Conservation (phyloP, 129 eudicot genomes). For the Gnaphalium uliginosum region DNA sequence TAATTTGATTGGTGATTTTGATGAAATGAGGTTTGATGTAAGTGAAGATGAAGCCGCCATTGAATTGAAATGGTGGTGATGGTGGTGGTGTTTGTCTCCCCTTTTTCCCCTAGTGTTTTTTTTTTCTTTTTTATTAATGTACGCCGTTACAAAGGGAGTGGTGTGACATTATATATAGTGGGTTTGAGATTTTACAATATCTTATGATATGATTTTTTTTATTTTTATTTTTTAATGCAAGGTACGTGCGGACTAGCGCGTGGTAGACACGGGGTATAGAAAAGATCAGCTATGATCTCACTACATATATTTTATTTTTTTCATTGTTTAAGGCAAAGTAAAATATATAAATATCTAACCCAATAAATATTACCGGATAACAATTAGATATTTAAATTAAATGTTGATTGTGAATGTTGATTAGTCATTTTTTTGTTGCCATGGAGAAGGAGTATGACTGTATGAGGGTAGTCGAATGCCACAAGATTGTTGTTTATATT, state of each 20-base stretch:
- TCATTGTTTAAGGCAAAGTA: no score
- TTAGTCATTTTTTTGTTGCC: no score
- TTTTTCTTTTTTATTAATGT: constrained; percentile 1
- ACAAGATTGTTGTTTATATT: no score
- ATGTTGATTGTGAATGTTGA: no score
- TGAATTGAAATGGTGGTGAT: not conserved
- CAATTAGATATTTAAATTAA: no score
- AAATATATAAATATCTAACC: no score
- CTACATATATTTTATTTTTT: no score
- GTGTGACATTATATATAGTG: constrained; percentile 27
- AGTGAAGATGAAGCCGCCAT: constrained; percentile 4
- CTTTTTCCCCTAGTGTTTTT: not conserved
- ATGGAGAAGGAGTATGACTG: no score
- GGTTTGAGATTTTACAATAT: not conserved
- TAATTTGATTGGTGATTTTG: not conserved
- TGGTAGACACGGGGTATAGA: not conserved
- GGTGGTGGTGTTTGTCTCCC: not conserved
- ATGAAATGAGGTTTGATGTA: not conserved
- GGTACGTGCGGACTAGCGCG: not conserved
- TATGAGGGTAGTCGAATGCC: no score
- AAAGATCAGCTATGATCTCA: no score
- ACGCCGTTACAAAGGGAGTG: constrained; percentile 31
- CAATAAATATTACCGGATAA: no score
- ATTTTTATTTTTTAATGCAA: not conserved
- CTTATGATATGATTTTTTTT: not conserved